Evolutionary conservation across 108 stramenopile species (phyloP).

Genomic region (Stephanodiscus triporus): DNA sequence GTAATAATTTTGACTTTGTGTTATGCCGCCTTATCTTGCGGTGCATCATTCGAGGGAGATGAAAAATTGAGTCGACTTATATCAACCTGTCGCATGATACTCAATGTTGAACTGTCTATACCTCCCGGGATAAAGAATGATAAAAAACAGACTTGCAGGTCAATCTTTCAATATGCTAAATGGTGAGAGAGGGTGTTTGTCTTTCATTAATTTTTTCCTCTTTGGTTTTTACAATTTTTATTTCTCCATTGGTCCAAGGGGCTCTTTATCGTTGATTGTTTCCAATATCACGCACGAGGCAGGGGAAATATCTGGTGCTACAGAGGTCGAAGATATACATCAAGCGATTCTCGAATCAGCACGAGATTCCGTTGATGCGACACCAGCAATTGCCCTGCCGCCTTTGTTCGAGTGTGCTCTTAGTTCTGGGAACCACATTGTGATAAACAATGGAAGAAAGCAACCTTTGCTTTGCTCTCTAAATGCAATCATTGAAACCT

Average conservation of each 20-base stretch:
- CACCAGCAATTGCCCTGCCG: conserved; percentile 63
- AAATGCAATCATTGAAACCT: conserved; percentile 48
- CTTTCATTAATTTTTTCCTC: background rate
- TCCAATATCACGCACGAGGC: conserved; percentile 31
- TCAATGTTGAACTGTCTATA: conserved; percentile 29
- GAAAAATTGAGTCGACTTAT: conserved; percentile 23
- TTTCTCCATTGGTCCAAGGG: conserved; percentile 25
- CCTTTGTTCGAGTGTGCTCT: conserved; percentile 67
- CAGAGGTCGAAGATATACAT: conserved; percentile 23
- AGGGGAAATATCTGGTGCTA: background rate
- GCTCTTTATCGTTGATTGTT: conserved; percentile 40
- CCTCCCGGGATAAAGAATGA: conserved; percentile 30
- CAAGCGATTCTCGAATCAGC: conserved; percentile 44
- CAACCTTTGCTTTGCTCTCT: conserved; percentile 42
- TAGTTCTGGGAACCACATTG: conserved; percentile 23
- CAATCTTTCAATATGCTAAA: conserved; percentile 68
- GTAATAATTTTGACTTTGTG: conserved; percentile 41
- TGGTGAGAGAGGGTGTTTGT: conserved; percentile 52
- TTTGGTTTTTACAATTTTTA: conserved; percentile 2
- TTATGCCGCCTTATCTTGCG: conserved; percentile 75
- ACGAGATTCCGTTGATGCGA: conserved; percentile 54
- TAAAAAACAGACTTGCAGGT: conserved; percentile 56
- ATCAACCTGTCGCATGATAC: conserved; percentile 19
- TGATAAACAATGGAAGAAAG: conserved; percentile 23
- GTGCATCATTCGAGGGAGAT: conserved; percentile 44